Conservation (phyloP, 139 green algal genomes). For the Volvox africanus region DNA sequence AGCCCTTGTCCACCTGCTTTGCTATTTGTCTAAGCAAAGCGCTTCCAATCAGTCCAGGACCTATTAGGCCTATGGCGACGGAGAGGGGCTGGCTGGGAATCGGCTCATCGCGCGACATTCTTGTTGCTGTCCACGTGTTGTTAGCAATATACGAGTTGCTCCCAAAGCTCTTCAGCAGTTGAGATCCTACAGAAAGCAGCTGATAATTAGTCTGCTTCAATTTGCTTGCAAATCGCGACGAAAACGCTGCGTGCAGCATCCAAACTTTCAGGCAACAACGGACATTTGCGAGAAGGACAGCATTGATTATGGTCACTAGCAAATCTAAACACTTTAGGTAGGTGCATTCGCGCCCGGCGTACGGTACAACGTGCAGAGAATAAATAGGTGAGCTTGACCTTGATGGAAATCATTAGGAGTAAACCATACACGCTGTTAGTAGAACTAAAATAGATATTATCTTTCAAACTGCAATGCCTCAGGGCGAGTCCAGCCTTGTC, state of each 20-base stretch:
- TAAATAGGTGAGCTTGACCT: too few relatives aligned
- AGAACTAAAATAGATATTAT: too few relatives aligned
- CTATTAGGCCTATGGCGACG: constrained; percentile 35
- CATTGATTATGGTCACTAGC: too few relatives aligned
- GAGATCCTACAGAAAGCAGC: neutral
- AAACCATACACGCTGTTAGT: too few relatives aligned
- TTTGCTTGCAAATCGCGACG: neutral
- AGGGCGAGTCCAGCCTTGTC: too few relatives aligned
- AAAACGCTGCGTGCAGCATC: neutral
- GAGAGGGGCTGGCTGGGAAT: constrained; percentile 14
- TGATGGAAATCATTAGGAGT: too few relatives aligned
- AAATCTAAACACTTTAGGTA: too few relatives aligned
- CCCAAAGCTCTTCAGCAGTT: neutral
- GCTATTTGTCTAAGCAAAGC: constrained; percentile 17
- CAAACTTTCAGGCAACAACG: neutral
- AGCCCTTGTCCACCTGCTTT: neutral
- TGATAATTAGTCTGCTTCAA: neutral
- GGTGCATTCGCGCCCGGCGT: too few relatives aligned
- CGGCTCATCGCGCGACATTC: neutral
- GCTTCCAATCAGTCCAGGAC: constrained; percentile 36
- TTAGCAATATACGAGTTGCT: neutral
- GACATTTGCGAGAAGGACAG: too few relatives aligned
- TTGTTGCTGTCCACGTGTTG: neutral
- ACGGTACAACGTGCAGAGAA: too few relatives aligned
- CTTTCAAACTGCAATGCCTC: too few relatives aligned